A percentile compares a stretch with the other conserved stretches of the same genome.
phyloP scores from a whole-genome alignment of 2,329 filamentous ascomycete species.

The Phaeosphaeriaceae sp. region DNA sequence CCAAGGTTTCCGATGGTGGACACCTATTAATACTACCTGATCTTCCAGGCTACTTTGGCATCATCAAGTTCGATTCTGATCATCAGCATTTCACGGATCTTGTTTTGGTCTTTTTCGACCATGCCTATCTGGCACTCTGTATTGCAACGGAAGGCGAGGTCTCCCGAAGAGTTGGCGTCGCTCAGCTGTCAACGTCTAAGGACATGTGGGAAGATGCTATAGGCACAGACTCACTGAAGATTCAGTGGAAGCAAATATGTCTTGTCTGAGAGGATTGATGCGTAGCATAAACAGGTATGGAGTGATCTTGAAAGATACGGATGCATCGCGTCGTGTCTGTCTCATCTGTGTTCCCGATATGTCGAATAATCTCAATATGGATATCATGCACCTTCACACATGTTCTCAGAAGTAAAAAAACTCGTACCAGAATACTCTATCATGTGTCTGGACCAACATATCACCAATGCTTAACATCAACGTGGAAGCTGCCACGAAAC shows the following conservation, averaged over 20 bases:
- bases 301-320: too few species aligned
- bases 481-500: too few species aligned
- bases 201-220: background rate
- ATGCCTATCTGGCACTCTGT: background rate
- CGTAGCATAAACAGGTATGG: too few species aligned
- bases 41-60: background rate
- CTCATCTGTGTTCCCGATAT: too few species aligned
- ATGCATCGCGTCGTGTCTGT: too few species aligned
- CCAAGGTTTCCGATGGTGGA: background rate
- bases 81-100: background rate
- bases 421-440: too few species aligned
- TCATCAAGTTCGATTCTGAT: background rate
- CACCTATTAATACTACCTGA: background rate
- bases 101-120: background rate
- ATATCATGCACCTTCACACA: too few species aligned
- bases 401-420: too few species aligned
- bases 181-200: background rate
- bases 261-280: background rate
- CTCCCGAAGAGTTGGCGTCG: background rate
- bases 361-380: too few species aligned
- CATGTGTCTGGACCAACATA: too few species aligned
- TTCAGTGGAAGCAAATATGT: background rate
- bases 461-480: too few species aligned
- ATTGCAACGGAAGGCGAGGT: background rate
- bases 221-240: background rate